These are phyloP conservation scores for Barnettozyma botsteinii DNA, from an alignment of 805 yeast genomes.

Conservation along the genomic window DNA sequence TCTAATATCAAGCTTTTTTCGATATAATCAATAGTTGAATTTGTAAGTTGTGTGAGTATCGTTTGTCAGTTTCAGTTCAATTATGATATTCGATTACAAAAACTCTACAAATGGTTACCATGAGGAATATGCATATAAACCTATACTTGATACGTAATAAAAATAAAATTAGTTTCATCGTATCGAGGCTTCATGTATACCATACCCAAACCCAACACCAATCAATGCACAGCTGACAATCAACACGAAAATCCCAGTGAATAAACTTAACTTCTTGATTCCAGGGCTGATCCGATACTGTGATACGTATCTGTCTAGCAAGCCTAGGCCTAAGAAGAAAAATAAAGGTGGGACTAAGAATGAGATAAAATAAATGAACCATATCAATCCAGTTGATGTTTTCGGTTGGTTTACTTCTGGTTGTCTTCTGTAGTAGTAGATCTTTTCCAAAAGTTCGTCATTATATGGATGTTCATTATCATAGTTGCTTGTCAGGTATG, in stretches of 20 bases:
- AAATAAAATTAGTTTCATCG: neutral
- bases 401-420: neutral
- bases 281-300: slow-evolving; percentile 3
- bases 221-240: slow-evolving; percentile 32
- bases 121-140: too few relatives aligned
- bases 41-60: too few relatives aligned
- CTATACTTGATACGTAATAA: too few relatives aligned
- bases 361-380: slow-evolving; percentile 16
- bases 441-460: slow-evolving; percentile 17
- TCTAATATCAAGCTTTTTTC: too few relatives aligned
- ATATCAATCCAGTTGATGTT: slow-evolving; percentile 1
- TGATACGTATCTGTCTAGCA: slow-evolving; percentile 17
- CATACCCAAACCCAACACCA: slow-evolving; percentile 38
- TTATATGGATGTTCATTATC: slow-evolving; percentile 3
- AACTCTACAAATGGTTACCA: too few relatives aligned
- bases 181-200: slow-evolving; percentile 5
- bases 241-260: slow-evolving; percentile 16
- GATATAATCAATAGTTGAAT: too few relatives aligned
- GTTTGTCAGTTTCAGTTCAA: too few relatives aligned
- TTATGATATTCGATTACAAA: too few relatives aligned
- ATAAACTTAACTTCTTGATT: slow-evolving; percentile 16
- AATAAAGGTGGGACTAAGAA: slow-evolving; percentile 26
- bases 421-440: slow-evolving; percentile 14
- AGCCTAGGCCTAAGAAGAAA: slow-evolving; percentile 25
- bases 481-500: neutral